Evolutionary conservation across 2,329 filamentous ascomycete genomes (phyloP).

Genomic region (Pseudogymnoascus sp.): DNA sequence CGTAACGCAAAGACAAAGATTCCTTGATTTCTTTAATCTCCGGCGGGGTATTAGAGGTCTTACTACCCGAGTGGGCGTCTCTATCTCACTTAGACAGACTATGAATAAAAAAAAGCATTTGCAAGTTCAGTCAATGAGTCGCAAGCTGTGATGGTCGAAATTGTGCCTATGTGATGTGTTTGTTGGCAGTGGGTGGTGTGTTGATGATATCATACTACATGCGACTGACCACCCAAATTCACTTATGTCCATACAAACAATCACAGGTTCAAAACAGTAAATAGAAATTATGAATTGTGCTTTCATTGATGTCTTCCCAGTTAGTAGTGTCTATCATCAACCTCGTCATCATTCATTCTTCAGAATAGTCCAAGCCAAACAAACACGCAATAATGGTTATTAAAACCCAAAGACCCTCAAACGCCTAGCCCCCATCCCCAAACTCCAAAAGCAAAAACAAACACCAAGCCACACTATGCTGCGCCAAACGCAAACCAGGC

Average conservation of each 20-base stretch:
- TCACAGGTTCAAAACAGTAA: background rate
- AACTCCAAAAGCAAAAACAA: background rate
- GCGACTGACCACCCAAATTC: background rate
- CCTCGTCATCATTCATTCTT: slow-evolving; percentile 8
- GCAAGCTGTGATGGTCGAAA: background rate
- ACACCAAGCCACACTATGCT: background rate
- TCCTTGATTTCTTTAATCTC: slow-evolving; percentile 9
- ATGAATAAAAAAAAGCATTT: slow-evolving; percentile 11
- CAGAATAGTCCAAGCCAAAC: background rate
- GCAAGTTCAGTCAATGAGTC: slow-evolving; percentile 4
- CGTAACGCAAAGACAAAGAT: slow-evolving; percentile 7
- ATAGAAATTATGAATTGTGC: slow-evolving; percentile 5
- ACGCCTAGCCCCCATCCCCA: background rate
- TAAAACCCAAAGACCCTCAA: background rate
- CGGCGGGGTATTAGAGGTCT: slow-evolving; percentile 1
- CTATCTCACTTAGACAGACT: slow-evolving; percentile 11
- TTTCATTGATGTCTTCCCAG: slow-evolving; percentile 10
- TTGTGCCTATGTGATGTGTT: background rate
- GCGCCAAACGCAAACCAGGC: slow-evolving; percentile 1
- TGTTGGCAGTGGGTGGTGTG: background rate
- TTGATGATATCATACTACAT: background rate
- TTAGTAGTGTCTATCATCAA: slow-evolving; percentile 11
- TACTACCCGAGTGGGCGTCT: slow-evolving; percentile 10
- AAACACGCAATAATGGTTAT: background rate
- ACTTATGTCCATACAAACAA: background rate